Conservation (phyloP, 2,329 filamentous ascomycete genomes). For the Xylogone sp. region DNA sequence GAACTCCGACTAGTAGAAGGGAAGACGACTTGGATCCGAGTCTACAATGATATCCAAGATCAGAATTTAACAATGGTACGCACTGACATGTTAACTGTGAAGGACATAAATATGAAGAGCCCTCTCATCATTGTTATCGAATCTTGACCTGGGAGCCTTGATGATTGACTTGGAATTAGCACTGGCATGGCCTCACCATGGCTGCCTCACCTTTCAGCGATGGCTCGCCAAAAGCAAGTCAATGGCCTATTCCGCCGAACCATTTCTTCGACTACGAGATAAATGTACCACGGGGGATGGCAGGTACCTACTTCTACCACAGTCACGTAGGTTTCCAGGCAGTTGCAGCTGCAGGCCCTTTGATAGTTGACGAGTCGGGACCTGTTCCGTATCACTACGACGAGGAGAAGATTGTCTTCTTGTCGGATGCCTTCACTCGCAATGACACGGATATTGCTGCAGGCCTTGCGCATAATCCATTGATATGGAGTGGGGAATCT, state of each 20-base stretch:
- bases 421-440: slow-evolving; percentile 55
- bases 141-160: too few relatives aligned
- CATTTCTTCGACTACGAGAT: slow-evolving; percentile 55
- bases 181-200: slow-evolving; percentile 52
- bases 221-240: slow-evolving; percentile 43
- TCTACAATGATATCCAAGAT: slow-evolving; percentile 47
- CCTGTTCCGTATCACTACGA: slow-evolving; percentile 55
- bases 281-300: slow-evolving; percentile 36
- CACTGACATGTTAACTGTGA: background rate
- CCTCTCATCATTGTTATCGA: too few relatives aligned
- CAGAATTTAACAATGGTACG: slow-evolving; percentile 49
- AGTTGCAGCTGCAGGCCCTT: slow-evolving; percentile 40
- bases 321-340: slow-evolving; percentile 51
- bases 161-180: slow-evolving; percentile 28
- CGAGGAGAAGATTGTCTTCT: slow-evolving; percentile 51
- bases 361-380: slow-evolving; percentile 40
- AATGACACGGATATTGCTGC: slow-evolving; percentile 47
- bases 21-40: slow-evolving; percentile 45
- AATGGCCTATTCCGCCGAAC: slow-evolving; percentile 50
- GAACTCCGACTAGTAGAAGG: slow-evolving; percentile 37
- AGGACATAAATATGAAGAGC: background rate
- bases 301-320: slow-evolving; percentile 55
- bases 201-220: slow-evolving; percentile 47
- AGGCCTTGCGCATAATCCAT: slow-evolving; percentile 44
- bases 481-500: slow-evolving; percentile 57